phyloP scores from a whole-genome alignment of 2,329 filamentous ascomycete species.

The Dactylellina drechsleri region DNA sequence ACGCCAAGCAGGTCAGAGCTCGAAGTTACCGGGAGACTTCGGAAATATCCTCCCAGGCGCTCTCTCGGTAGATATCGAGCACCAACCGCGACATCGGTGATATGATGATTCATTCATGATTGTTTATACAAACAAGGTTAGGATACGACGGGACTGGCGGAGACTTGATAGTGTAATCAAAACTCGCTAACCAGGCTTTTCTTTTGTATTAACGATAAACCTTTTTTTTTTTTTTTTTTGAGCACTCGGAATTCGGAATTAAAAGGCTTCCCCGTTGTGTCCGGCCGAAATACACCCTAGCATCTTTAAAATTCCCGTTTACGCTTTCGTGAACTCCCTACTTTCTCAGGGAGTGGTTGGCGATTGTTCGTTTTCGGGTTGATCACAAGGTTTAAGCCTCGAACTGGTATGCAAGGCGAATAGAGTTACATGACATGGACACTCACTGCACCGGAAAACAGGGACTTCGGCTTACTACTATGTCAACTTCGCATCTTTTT shows the following conservation, averaged over 20 bases:
- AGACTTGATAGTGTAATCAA: constrained; percentile 46
- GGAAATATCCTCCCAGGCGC: constrained; percentile 26
- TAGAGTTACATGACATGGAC: constrained; percentile 21
- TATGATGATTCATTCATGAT: constrained; percentile 43
- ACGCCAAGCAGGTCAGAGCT: constrained; percentile 13
- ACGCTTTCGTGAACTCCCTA: too few species aligned
- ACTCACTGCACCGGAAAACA: constrained; percentile 4
- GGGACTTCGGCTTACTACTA: constrained; percentile 3
- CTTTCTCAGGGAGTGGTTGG: neutral
- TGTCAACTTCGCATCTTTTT: neutral
- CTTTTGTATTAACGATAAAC: neutral
- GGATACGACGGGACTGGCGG: constrained; percentile 27
- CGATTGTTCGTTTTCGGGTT: neutral
- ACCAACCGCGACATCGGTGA: neutral
- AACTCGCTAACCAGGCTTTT: neutral
- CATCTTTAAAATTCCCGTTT: neutral
- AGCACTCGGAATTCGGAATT: constrained; percentile 50
- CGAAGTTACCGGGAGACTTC: constrained; percentile 23
- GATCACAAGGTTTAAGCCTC: neutral
- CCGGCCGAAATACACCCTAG: constrained; percentile 9
- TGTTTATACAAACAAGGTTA: constrained; percentile 34
- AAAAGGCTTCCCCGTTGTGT: constrained; percentile 14
- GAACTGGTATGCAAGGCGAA: constrained; percentile 3
- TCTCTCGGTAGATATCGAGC: constrained; percentile 32
- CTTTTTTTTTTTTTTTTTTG: constrained; percentile 5